These are phyloP conservation scores for Aspergillus sp. DNA, from an alignment of 2,329 filamentous ascomycete species.

Conservation along the genomic window DNA sequence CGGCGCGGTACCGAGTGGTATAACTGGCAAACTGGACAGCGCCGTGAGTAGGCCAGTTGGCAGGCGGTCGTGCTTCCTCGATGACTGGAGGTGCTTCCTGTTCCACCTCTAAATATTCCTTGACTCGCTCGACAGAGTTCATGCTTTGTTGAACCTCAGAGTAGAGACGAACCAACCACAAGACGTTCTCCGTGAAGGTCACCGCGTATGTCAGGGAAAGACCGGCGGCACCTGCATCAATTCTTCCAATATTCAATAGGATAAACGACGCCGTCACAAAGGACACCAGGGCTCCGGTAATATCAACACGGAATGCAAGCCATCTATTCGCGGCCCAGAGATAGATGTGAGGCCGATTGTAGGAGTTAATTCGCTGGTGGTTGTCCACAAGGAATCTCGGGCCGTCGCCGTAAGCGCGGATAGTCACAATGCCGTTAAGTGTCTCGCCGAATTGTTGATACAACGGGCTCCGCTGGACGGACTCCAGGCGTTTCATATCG, in stretches of 20 bases:
- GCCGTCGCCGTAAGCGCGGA: conserved; percentile 93
- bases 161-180: conserved; percentile 95
- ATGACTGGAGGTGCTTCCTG: conserved; percentile 82
- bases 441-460: conserved; percentile 99
- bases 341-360: conserved; percentile 91
- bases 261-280: conserved; percentile 95
- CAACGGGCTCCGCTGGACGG: conserved; percentile 86
- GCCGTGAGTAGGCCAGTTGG: conserved; percentile 82
- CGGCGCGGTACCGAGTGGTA: conserved; percentile 81
- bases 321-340: conserved; percentile 96
- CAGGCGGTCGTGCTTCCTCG: conserved; percentile 72
- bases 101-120: conserved; percentile 95
- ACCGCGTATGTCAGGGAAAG: conserved; percentile 94
- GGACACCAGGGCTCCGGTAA: conserved; percentile 84
- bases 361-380: conserved; percentile 79
- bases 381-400: conserved; percentile 92
- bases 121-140: conserved; percentile 97
- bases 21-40: conserved; percentile 86
- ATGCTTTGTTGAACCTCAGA: conserved; percentile 97
- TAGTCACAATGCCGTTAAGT: conserved; percentile 89
- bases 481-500: conserved; percentile 92
- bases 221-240: conserved; percentile 89
- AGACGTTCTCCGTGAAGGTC: conserved; percentile 92
- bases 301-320: conserved; percentile 89
- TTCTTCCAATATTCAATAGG: conserved; percentile 74